phyloP scores from a whole-genome alignment of 1,284 basidiomycete genomes.

The Anthracocystis walkeri region DNA sequence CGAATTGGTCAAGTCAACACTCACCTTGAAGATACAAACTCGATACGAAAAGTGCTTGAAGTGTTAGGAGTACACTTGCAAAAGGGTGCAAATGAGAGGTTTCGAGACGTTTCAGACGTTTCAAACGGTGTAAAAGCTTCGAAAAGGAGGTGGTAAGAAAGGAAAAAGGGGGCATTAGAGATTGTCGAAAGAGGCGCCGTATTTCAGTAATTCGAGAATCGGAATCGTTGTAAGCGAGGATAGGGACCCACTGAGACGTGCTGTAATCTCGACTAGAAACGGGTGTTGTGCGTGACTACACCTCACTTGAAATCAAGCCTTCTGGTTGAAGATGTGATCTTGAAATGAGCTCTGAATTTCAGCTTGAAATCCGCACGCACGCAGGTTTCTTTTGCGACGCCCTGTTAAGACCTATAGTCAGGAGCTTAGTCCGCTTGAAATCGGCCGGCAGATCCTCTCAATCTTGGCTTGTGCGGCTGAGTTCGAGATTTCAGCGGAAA shows the following conservation, averaged over 20 bases:
- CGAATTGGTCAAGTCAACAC: background rate
- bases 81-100: slow-evolving; percentile 8
- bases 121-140: background rate
- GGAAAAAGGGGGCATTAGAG: slow-evolving; percentile 27
- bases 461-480: too few species aligned
- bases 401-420: too few species aligned
- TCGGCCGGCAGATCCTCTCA: too few species aligned
- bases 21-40: background rate
- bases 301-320: too few species aligned
- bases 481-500: too few species aligned
- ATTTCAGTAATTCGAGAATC: slow-evolving; percentile 18
- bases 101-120: slow-evolving; percentile 10
- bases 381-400: too few species aligned
- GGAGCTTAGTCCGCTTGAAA: too few species aligned
- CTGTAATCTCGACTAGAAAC: slow-evolving; percentile 2
- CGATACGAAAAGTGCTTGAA: slow-evolving; percentile 2
- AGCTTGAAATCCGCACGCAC: too few species aligned
- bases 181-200: slow-evolving; percentile 7
- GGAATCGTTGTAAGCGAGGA: background rate
- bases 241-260: slow-evolving; percentile 7
- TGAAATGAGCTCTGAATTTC: background rate
- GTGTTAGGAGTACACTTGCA: slow-evolving; percentile 1
- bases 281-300: too few species aligned
- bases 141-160: slow-evolving; percentile 27
- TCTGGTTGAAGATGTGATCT: too few species aligned